A percentile compares a stretch with the other conserved stretches of the same genome.
phyloP scores from a whole-genome alignment of 1,139 yeast species.

The Taphrina populina region DNA sequence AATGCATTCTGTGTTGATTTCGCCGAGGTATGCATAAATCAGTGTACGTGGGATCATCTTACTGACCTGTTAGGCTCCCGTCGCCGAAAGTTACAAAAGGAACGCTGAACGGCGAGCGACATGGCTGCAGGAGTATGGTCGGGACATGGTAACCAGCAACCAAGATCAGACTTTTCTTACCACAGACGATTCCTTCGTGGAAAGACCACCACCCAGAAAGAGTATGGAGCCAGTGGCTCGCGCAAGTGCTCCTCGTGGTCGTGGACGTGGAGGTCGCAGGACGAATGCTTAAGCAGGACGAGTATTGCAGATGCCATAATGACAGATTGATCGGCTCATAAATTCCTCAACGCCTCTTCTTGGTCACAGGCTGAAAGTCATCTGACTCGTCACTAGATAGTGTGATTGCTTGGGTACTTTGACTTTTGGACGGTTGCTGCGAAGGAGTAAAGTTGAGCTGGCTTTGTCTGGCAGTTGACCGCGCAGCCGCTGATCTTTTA shows the following conservation, averaged over 20 bases:
- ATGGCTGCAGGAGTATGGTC: conserved; percentile 15
- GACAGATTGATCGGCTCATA: neutral
- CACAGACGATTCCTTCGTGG: conserved; percentile 37
- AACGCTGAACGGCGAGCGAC: conserved; percentile 26
- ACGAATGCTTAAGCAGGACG: neutral
- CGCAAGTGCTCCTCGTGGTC: conserved; percentile 17
- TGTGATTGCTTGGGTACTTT: conserved; percentile 4
- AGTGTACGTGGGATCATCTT: neutral
- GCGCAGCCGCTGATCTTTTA: neutral
- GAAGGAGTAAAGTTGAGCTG: conserved; percentile 9
- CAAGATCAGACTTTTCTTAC: conserved; percentile 36
- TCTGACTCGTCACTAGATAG: conserved; percentile 10
- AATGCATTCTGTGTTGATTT: conserved; percentile 73
- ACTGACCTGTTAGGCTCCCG: conserved; percentile 32
- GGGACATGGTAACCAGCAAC: neutral
- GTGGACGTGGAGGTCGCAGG: conserved; percentile 22
- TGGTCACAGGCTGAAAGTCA: conserved; percentile 15
- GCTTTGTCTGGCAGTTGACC: conserved; percentile 1
- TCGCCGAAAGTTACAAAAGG: conserved; percentile 34
- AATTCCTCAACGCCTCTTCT: conserved; percentile 1
- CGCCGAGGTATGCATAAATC: conserved; percentile 44
- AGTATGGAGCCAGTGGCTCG: conserved; percentile 10
- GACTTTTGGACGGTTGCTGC: neutral
- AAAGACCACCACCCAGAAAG: conserved; percentile 33
- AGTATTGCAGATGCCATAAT: neutral